Evolutionary conservation across 1,284 basidiomycete species (phyloP), one percentile per base, ranked within the genome.

Genomic region (Moniliella sp.): DNA sequence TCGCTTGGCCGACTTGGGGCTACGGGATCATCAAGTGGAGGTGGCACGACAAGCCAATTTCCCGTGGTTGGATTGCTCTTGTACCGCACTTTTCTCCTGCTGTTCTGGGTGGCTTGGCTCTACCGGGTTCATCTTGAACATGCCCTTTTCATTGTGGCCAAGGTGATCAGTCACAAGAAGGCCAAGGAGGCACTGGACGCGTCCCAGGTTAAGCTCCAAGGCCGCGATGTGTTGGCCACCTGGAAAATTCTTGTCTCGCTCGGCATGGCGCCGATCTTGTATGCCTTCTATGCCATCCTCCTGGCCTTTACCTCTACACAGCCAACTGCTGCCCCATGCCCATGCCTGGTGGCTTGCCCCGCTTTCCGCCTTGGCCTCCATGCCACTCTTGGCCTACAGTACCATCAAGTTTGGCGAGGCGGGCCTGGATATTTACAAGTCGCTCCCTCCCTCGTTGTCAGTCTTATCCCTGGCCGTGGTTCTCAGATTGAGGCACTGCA

Each of bases 321-420:
- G 78, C 77, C 1, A 70, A 75, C 53, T 75, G 73, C 49, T 28
- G 31, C 16, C 27, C 36, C 16, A 40, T 40, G 21, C 30, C 39
- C 2, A n/a, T n/a, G n/a, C n/a, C n/a, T n/a, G n/a, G n/a, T n/a
- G n/a, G n/a, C 73, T 71, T 63, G 78, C 81, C 5, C 88, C 91
- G 0, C 67, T 88, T 44, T 62, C 81, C 23, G 73, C 83, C 35
- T 68, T 83, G 39, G 64, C 71, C 12, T 67, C 73, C 1, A 63
- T 97, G 25, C 91, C 91, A 4, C 72, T 77, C 53, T 78, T 94
- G 65, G 86, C 80, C 31, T 84, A 80, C 57, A 83, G 83, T 5
- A 81, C 88, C 5, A 70, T 99, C 42, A 94, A 94, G 63, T 97
- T 97, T 57, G 88, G 88, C 28, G 91, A 99, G 62, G 91, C 88